Percentiles rank a stretch among this genome's conserved stretches.
phyloP scores from a whole-genome alignment of 768 basidiomycete species.

The Royoungia palumana region DNA sequence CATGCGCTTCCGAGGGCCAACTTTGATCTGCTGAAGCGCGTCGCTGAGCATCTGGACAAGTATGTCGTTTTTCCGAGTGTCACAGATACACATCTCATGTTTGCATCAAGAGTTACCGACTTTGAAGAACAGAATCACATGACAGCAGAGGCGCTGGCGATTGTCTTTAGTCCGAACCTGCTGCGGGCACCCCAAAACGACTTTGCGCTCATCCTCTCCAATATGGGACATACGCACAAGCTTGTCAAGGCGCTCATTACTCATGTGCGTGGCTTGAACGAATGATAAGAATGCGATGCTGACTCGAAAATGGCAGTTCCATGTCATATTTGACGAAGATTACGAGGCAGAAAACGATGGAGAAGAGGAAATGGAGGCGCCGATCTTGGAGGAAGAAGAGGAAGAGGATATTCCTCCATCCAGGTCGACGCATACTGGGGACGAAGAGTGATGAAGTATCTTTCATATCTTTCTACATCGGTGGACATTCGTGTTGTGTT shows the following conservation, averaged over 20 bases:
- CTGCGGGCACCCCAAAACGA: constrained; percentile 76
- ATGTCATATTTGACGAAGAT: constrained; percentile 75
- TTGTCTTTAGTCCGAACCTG: constrained; percentile 82
- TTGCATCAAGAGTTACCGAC: constrained; percentile 65
- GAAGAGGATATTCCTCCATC: constrained; percentile 36
- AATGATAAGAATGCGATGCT: neutral
- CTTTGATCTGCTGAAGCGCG: constrained; percentile 75
- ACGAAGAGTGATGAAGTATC: constrained; percentile 21
- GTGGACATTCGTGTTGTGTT: constrained; percentile 27
- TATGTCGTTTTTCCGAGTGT: constrained; percentile 24
- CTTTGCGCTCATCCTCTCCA: constrained; percentile 71
- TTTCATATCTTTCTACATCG: constrained; percentile 9
- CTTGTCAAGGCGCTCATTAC: constrained; percentile 74
- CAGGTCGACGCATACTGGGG: constrained; percentile 20
- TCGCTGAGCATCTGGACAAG: constrained; percentile 83
- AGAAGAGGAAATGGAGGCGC: constrained; percentile 62
- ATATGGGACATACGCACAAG: constrained; percentile 75
- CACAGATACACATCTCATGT: neutral
- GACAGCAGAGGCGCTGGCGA: constrained; percentile 81
- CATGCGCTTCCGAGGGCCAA: constrained; percentile 67
- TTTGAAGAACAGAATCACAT: constrained; percentile 88
- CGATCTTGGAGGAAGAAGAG: constrained; percentile 66
- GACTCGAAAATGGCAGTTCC: constrained; percentile 41
- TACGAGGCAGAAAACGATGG: constrained; percentile 48
- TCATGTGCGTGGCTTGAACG: constrained; percentile 53